Conservation (phyloP, 306 rosid species). For the Dryas octopetala region DNA sequence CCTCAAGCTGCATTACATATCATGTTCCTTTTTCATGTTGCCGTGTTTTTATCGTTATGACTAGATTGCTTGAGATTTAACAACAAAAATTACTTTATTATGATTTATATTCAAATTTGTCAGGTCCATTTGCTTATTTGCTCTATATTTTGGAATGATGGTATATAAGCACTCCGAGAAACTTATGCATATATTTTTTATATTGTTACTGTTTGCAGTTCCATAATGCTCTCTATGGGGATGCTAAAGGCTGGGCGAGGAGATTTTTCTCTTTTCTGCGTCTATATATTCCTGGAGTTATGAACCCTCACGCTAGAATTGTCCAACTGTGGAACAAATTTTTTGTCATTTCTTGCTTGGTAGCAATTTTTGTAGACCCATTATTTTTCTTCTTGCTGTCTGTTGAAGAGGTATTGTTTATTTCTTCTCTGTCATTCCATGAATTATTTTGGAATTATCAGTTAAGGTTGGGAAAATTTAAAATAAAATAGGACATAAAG, state of each 20-base stretch:
- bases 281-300: constrained; percentile 64
- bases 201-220: constrained; percentile 43
- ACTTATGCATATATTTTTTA: constrained; percentile 15
- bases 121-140: background rate
- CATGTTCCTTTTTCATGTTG: background rate
- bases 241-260: constrained; percentile 70
- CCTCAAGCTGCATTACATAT: constrained; percentile 2
- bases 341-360: constrained; percentile 65
- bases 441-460: constrained; percentile 3
- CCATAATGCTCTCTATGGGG: constrained; percentile 70
- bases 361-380: constrained; percentile 78
- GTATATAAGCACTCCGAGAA: constrained; percentile 12
- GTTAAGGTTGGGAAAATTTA: background rate
- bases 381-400: constrained; percentile 68
- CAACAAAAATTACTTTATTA: background rate
- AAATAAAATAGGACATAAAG: too few relatives aligned
- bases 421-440: constrained; percentile 18
- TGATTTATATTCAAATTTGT: background rate
- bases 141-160: background rate
- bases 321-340: constrained; percentile 75
- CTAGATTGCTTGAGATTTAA: background rate
- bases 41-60: background rate
- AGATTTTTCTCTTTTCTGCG: constrained; percentile 47
- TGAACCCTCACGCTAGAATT: constrained; percentile 74
- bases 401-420: constrained; percentile 41